A percentile compares a stretch with the other conserved stretches of the same genome.
These are phyloP conservation scores for Mycena capillaripes DNA, from an alignment of 768 basidiomycete species.

Conservation along the genomic window DNA sequence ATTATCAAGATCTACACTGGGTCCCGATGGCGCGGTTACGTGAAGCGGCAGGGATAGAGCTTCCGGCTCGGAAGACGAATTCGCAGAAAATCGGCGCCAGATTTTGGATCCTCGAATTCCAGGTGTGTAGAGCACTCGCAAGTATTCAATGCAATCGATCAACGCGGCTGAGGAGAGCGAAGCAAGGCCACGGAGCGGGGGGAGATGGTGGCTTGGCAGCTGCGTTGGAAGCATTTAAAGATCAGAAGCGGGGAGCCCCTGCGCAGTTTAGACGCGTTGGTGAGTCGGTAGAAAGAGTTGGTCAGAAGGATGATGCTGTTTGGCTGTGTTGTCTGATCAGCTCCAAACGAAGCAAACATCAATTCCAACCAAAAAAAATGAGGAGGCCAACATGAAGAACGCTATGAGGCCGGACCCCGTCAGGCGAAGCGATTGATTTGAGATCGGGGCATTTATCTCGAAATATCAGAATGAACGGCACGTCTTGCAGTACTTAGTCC, in stretches of 20 bases:
- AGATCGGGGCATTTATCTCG: too few relatives aligned
- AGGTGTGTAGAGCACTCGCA: conserved; percentile 71
- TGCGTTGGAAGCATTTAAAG: background rate
- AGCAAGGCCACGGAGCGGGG: conserved; percentile 62
- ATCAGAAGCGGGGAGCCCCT: background rate
- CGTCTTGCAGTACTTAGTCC: too few relatives aligned
- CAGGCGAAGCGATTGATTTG: too few relatives aligned
- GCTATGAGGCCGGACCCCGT: too few relatives aligned
- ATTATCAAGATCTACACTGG: conserved; percentile 12
- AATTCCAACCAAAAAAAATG: too few relatives aligned
- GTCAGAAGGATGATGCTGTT: background rate
- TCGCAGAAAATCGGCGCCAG: conserved; percentile 43
- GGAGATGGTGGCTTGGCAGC: conserved; percentile 68
- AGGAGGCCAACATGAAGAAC: too few relatives aligned
- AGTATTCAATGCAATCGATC: conserved; percentile 60
- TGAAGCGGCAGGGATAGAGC: background rate
- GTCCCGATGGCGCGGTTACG: background rate
- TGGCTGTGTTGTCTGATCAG: background rate
- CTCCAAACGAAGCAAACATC: too few relatives aligned
- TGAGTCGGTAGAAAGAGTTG: background rate
- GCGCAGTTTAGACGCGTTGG: background rate
- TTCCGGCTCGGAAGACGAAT: background rate
- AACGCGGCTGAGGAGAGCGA: conserved; percentile 53
- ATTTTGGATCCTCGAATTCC: conserved; percentile 70
- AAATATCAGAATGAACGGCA: too few relatives aligned